A percentile compares a stretch with the other conserved stretches of the same genome.
phyloP scores from a whole-genome alignment of 2,329 filamentous ascomycete genomes.

The Raffaelea ambrosiae region DNA sequence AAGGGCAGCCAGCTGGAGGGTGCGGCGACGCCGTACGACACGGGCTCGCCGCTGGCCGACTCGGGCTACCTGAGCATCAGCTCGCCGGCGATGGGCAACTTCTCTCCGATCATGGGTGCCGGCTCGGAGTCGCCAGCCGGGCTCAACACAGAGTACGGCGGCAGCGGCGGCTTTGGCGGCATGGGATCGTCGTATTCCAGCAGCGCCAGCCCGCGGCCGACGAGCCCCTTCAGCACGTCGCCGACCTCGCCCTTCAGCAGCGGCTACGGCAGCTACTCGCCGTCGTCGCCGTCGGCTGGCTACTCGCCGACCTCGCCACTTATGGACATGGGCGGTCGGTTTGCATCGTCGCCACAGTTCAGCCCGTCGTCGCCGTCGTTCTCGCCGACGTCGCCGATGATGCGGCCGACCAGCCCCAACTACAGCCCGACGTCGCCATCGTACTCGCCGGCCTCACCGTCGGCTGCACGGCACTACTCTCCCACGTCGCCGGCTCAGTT shows the following conservation, averaged over 20 bases:
- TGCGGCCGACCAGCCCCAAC: slow-evolving; percentile 47
- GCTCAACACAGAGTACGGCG: slow-evolving; percentile 54
- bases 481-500: slow-evolving; percentile 66
- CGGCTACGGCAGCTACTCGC: slow-evolving; percentile 56
- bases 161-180: slow-evolving; percentile 37
- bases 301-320: slow-evolving; percentile 73
- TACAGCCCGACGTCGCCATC: slow-evolving; percentile 60
- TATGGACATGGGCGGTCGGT: slow-evolving; percentile 44
- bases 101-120: slow-evolving; percentile 69
- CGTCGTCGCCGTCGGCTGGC: slow-evolving; percentile 63
- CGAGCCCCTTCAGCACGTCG: slow-evolving; percentile 69
- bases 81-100: slow-evolving; percentile 55
- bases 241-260: slow-evolving; percentile 56
- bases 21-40: slow-evolving; percentile 90
- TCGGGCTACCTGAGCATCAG: slow-evolving; percentile 52
- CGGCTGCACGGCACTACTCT: slow-evolving; percentile 49
- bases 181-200: slow-evolving; percentile 38
- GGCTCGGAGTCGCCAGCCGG: slow-evolving; percentile 64
- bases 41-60: slow-evolving; percentile 69
- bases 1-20: slow-evolving; percentile 71
- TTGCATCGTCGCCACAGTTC: slow-evolving; percentile 50
- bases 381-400: slow-evolving; percentile 52
- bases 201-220: slow-evolving; percentile 58
- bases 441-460: slow-evolving; percentile 55
- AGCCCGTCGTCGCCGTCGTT: slow-evolving; percentile 56